Evolutionary conservation across 257 asterid genomes (phyloP).

Genomic region (Solanum ossicruentum): DNA sequence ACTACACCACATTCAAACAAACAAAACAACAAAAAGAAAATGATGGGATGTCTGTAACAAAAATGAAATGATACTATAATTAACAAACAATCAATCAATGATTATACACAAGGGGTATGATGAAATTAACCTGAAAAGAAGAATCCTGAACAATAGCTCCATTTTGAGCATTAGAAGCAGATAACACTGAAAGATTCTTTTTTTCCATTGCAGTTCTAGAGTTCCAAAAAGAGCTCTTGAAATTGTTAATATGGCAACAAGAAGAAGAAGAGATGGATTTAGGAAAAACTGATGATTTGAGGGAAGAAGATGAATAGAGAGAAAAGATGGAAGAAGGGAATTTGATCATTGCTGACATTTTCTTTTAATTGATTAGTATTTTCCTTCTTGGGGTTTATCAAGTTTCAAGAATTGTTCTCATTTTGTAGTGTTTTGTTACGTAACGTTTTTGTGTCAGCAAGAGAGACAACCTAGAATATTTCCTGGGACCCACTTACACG

Average conservation of each 20-base stretch:
- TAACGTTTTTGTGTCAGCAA: not conserved
- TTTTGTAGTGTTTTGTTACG: not conserved
- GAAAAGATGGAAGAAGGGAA: not conserved
- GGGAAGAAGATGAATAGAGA: not conserved
- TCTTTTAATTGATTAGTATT: not conserved
- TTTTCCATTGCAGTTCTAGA: not conserved
- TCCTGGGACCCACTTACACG: not conserved
- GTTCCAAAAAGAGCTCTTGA: conserved; percentile 7
- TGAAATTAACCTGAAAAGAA: conserved; percentile 27
- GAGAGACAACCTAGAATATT: not conserved
- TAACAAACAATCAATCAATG: not conserved
- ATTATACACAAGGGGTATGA: not conserved
- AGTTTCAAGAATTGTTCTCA: not conserved
- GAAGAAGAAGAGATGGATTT: conserved; percentile 7
- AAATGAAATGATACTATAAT: not conserved
- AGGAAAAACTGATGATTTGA: conserved; percentile 4
- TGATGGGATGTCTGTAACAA: not conserved
- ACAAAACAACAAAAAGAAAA: too few species aligned
- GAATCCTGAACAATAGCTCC: conserved; percentile 16
- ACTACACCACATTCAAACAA: not conserved
- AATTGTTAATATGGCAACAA: conserved; percentile 4
- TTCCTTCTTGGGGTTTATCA: not conserved
- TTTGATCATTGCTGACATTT: not conserved
- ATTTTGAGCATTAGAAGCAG: conserved; percentile 23
- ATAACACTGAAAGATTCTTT: conserved; percentile 20